Evolutionary conservation across 2,329 filamentous ascomycete genomes (phyloP).

Genomic region (Thielaviopsis punctulata): DNA sequence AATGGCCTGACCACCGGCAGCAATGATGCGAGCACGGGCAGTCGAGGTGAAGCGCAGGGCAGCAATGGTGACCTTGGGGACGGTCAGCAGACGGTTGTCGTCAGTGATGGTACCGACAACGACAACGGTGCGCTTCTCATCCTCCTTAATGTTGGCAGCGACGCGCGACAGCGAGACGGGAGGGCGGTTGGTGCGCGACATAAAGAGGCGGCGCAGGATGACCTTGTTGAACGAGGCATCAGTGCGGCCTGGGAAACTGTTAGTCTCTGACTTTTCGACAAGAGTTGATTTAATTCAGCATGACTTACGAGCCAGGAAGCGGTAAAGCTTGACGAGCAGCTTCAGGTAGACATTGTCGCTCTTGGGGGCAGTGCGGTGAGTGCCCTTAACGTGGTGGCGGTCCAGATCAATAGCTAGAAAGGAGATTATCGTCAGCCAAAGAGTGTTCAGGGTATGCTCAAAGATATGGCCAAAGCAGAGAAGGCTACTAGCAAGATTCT

Average conservation of each 20-base stretch:
- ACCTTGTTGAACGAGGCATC: constrained; percentile 98
- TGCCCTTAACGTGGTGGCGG: constrained; percentile 50
- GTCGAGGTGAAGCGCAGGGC: constrained; percentile 94
- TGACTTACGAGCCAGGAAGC: constrained; percentile 81
- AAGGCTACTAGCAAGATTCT: constrained; percentile 6
- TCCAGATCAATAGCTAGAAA: constrained; percentile 55
- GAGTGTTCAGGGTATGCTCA: constrained; percentile 39
- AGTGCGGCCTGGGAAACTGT: constrained; percentile 54
- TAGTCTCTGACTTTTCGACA: background rate
- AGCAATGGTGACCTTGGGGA: constrained; percentile 86
- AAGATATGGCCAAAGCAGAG: constrained; percentile 16
- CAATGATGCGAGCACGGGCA: constrained; percentile 80
- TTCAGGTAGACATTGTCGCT: constrained; percentile 96
- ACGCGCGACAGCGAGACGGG: constrained; percentile 91
- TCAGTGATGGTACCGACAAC: constrained; percentile 92
- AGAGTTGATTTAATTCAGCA: background rate
- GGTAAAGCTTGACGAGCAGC: constrained; percentile 95
- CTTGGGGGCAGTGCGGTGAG: constrained; percentile 89
- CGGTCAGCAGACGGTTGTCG: constrained; percentile 79
- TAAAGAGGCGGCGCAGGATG: constrained; percentile 90
- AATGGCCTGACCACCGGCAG: constrained; percentile 85
- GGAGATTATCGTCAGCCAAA: constrained; percentile 15
- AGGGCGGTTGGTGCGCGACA: constrained; percentile 96
- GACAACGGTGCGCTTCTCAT: constrained; percentile 73
- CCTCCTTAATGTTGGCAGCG: constrained; percentile 48